These are phyloP conservation scores for Pistacia integerrima DNA, from an alignment of 345 rosid genomes.

Conservation along the genomic window DNA sequence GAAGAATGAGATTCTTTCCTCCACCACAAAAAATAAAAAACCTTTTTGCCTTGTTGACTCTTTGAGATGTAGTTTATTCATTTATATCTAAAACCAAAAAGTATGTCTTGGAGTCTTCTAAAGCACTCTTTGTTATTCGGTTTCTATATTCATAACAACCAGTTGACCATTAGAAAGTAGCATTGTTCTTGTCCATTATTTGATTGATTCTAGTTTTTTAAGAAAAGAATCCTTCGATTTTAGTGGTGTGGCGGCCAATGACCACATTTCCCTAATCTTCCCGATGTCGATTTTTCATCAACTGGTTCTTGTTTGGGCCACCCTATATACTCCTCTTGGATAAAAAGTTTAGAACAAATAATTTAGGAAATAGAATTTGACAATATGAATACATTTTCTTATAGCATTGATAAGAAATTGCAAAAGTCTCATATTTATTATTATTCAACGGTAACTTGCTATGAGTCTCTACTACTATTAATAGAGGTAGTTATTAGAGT, in stretches of 20 bases:
- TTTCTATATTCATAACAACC: slow-evolving; percentile 16
- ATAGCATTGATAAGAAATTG: no score
- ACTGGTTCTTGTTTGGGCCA: slow-evolving; percentile 15
- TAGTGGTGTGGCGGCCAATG: slow-evolving; percentile 25
- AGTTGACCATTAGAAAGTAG: slow-evolving; percentile 8
- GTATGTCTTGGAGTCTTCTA: slow-evolving; percentile 18
- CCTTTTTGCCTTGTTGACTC: slow-evolving; percentile 49
- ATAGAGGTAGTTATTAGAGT: no score
- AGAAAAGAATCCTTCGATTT: slow-evolving; percentile 36
- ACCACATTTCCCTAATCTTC: slow-evolving; percentile 19
- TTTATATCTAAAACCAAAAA: slow-evolving; percentile 41
- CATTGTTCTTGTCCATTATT: slow-evolving; percentile 9
- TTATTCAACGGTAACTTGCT: background rate
- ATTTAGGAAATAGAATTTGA: no score
- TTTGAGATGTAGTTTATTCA: slow-evolving; percentile 39
- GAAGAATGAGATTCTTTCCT: slow-evolving; percentile 61
- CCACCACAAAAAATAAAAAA: slow-evolving; percentile 36
- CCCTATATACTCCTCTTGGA: background rate
- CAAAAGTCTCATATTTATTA: background rate
- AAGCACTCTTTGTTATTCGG: slow-evolving; percentile 35
- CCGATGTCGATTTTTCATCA: background rate
- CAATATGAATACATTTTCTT: no score
- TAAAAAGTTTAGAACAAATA: no score
- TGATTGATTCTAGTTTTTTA: slow-evolving; percentile 18
- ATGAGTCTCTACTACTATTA: no score